Conservation (phyloP, 2,329 filamentous ascomycete species). For the Paramyrothecium sp. region DNA sequence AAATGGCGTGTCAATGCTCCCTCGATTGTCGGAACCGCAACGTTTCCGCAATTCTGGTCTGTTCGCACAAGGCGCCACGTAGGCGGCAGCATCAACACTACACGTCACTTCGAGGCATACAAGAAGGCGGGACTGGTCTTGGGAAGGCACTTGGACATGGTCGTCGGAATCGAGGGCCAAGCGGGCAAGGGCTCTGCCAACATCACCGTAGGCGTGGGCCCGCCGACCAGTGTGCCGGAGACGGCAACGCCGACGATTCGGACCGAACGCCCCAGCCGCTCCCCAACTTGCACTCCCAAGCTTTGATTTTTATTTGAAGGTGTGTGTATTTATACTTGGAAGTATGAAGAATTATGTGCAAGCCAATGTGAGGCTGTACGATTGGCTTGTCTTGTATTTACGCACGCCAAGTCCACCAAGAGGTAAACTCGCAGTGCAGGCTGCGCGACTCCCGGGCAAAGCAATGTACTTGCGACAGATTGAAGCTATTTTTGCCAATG, state of each 20-base stretch:
- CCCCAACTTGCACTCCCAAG: neutral
- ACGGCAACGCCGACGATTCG: constrained; percentile 5
- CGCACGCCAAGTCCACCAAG: too few relatives aligned
- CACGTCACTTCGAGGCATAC: constrained; percentile 2
- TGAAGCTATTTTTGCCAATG: too few relatives aligned
- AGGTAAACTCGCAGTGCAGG: too few relatives aligned
- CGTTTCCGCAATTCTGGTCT: constrained; percentile 47
- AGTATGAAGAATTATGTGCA: too few relatives aligned
- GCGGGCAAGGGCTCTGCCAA: constrained; percentile 3
- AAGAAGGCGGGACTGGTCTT: constrained; percentile 1
- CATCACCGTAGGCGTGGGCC: constrained; percentile 4
- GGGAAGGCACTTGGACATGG: constrained; percentile 3
- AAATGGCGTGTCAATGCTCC: constrained; percentile 31
- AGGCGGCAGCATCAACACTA: constrained; percentile 7
- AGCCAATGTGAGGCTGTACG: too few relatives aligned
- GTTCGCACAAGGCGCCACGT: constrained; percentile 22
- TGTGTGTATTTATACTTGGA: too few relatives aligned
- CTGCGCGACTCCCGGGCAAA: too few relatives aligned
- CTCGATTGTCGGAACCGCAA: constrained; percentile 39
- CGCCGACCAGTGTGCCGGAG: constrained; percentile 1
- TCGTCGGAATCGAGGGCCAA: constrained; percentile 7
- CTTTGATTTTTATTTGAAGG: neutral
- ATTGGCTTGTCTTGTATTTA: too few relatives aligned
- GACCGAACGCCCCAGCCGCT: constrained; percentile 3
- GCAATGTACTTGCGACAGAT: too few relatives aligned